Percentiles rank a stretch among this genome's conserved stretches.
phyloP scores from a whole-genome alignment of 139 green algal species.

The Haematococcus sp. region DNA sequence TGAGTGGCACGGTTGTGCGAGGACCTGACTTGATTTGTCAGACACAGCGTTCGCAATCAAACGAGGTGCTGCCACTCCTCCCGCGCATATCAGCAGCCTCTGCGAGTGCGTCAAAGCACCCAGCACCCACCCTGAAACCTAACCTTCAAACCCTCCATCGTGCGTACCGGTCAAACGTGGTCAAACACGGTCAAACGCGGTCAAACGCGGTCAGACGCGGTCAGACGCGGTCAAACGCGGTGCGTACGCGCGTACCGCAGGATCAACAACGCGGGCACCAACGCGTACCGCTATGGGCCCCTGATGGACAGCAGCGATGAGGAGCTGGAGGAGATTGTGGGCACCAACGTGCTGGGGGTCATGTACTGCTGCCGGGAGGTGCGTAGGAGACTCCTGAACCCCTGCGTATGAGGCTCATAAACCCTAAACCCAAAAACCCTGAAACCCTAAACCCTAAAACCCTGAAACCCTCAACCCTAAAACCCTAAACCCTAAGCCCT shows the following conservation, averaged over 20 bases:
- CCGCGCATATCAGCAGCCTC: too few species aligned
- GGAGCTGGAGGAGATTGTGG: constrained; percentile 78
- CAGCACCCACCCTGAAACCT: too few species aligned
- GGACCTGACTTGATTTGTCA: neutral
- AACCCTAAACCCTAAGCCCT: too few species aligned
- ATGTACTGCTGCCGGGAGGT: constrained; percentile 90
- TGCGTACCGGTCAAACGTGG: neutral
- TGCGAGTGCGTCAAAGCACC: too few species aligned
- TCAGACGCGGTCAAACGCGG: neutral
- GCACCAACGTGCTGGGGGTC: constrained; percentile 90
- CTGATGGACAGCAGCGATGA: constrained; percentile 65
- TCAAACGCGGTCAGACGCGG: constrained; percentile 1
- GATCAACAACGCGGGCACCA: constrained; percentile 87
- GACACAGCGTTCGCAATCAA: neutral
- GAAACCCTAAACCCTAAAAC: too few species aligned
- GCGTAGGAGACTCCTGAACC: constrained; percentile 3
- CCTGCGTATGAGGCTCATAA: too few species aligned
- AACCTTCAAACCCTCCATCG: neutral
- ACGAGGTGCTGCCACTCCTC: neutral
- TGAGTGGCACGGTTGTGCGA: constrained; percentile 19
- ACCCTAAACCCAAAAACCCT: too few species aligned
- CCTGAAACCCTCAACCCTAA: too few species aligned
- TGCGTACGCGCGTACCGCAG: constrained; percentile 7
- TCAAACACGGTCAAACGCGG: neutral
- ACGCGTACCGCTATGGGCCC: constrained; percentile 81